These are phyloP conservation scores for Exophiala sideris DNA, from an alignment of 2,329 filamentous ascomycete species.

Conservation along the genomic window DNA sequence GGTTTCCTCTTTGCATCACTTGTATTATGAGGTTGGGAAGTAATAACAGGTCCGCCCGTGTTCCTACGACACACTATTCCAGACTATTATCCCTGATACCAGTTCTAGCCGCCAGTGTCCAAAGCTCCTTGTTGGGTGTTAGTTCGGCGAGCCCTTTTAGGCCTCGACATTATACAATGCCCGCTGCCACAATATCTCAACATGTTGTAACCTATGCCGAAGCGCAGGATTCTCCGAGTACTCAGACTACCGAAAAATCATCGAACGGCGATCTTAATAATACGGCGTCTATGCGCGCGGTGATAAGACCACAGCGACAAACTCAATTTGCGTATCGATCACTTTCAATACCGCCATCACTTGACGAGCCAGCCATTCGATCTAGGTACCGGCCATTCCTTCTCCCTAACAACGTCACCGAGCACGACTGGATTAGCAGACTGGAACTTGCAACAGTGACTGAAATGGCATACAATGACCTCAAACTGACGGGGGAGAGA, in stretches of 20 bases:
- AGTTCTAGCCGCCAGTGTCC: not conserved
- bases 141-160: not conserved
- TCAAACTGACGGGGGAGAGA: slow-evolving; percentile 39
- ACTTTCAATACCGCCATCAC: slow-evolving; percentile 43
- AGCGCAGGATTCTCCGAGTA: slow-evolving; percentile 1
- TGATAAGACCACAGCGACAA: slow-evolving; percentile 10
- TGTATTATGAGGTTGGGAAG: not conserved
- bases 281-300: slow-evolving; percentile 12
- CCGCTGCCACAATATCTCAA: not conserved
- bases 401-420: slow-evolving; percentile 36
- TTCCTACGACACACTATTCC: not conserved
- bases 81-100: not conserved
- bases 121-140: not conserved
- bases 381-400: slow-evolving; percentile 57
- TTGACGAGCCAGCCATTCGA: slow-evolving; percentile 50
- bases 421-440: slow-evolving; percentile 54
- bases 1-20: no score
- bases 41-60: not conserved
- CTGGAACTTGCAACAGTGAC: slow-evolving; percentile 55
- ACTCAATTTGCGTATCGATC: slow-evolving; percentile 28
- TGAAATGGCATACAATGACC: slow-evolving; percentile 50
- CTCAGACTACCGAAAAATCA: not conserved
- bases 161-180: not conserved
- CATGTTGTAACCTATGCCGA: not conserved
- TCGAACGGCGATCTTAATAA: slow-evolving; percentile 20